phyloP scores from a whole-genome alignment of 164 flowering plant genomes.

The Vitis cinerea region DNA sequence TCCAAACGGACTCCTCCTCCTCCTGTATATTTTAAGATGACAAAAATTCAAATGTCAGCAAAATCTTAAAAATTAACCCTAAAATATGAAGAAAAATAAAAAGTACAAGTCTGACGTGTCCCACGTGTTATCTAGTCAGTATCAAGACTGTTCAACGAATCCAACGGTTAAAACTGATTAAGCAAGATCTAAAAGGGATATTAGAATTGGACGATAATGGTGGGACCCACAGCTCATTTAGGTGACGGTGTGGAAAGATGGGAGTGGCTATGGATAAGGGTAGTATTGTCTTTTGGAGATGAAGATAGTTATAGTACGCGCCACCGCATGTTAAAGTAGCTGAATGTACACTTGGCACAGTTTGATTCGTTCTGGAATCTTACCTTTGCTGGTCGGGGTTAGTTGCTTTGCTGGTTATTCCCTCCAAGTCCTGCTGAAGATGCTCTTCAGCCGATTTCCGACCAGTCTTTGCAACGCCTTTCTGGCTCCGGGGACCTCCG shows the following conservation, averaged over 20 bases:
- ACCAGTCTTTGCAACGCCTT: conserved; percentile 63
- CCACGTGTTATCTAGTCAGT: too few relatives aligned
- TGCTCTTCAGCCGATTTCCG: conserved; percentile 60
- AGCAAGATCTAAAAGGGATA: background rate
- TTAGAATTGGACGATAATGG: background rate
- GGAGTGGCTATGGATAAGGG: background rate
- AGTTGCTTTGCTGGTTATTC: conserved; percentile 36
- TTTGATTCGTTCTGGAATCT: background rate
- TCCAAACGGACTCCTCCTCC: conserved; percentile 33
- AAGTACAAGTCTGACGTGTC: background rate
- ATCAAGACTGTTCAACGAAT: background rate
- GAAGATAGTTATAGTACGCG: background rate
- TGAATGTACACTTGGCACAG: background rate
- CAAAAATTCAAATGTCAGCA: background rate
- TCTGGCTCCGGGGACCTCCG: conserved; percentile 77
- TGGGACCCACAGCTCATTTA: background rate
- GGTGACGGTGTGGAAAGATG: background rate
- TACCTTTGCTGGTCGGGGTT: conserved; percentile 44
- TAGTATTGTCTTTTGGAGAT: background rate
- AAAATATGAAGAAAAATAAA: background rate
- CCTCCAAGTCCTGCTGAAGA: conserved; percentile 68
- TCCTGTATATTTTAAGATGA: conserved; percentile 23
- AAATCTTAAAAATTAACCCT: background rate
- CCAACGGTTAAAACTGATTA: background rate
- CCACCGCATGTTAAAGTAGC: background rate